Conservation (phyloP, 2,329 filamentous ascomycete species). For the Penicillium oxalicum region DNA sequence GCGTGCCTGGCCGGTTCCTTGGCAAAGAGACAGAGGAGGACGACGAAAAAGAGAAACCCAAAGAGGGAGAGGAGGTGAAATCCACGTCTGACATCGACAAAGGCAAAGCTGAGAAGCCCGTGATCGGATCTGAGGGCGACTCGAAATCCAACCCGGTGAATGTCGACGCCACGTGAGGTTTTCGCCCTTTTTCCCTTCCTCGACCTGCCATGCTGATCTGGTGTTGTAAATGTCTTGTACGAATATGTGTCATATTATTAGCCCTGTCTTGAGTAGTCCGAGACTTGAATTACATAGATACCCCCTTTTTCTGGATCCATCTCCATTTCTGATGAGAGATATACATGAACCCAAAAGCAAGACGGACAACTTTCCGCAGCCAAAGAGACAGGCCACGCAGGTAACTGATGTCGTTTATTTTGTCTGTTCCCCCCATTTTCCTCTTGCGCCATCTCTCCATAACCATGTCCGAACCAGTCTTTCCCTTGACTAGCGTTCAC, state of each 20-base stretch:
- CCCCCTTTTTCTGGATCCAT: neutral
- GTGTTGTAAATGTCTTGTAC: too few species aligned
- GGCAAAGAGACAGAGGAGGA: slow-evolving; percentile 18
- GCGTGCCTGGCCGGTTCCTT: slow-evolving; percentile 73
- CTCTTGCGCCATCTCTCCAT: too few species aligned
- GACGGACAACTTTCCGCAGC: too few species aligned
- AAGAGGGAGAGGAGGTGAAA: slow-evolving; percentile 1
- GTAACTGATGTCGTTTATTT: too few species aligned
- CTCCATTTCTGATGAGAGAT: too few species aligned
- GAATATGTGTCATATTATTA: neutral
- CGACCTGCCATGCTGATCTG: neutral
- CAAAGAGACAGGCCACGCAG: too few species aligned
- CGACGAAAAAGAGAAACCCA: slow-evolving; percentile 4
- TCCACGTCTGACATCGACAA: neutral
- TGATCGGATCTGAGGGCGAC: neutral
- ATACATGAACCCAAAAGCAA: too few species aligned
- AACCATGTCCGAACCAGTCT: too few species aligned
- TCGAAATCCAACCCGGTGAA: slow-evolving; percentile 16
- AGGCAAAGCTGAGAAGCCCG: neutral
- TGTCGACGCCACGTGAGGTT: slow-evolving; percentile 6
- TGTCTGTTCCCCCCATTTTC: too few species aligned
- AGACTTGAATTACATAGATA: slow-evolving; percentile 6
- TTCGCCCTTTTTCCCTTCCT: neutral
- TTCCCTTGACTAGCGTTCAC: too few species aligned
- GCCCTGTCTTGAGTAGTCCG: neutral